Percentiles rank a stretch among this genome's conserved stretches.
phyloP scores from a whole-genome alignment of 768 basidiomycete genomes.

The Leccinellum luteum region DNA sequence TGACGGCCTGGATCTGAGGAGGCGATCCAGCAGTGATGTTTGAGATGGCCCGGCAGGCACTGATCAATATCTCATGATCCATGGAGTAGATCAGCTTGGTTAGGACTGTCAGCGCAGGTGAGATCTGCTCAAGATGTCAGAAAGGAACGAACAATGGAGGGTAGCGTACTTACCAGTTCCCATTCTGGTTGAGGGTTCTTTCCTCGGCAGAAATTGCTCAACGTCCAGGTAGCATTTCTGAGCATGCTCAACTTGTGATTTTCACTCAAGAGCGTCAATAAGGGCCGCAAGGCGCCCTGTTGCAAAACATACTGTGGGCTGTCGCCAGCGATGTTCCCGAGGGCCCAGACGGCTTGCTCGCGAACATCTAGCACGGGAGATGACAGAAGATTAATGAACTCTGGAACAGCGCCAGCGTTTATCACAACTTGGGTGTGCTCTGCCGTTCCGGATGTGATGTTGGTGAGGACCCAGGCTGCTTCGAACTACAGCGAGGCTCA shows the following conservation, averaged over 20 bases:
- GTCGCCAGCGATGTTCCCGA: constrained; percentile 99
- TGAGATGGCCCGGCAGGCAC: constrained; percentile 99
- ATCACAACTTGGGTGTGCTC: constrained; percentile 99
- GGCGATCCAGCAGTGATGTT: constrained; percentile 98
- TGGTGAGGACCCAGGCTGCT: constrained; percentile 97
- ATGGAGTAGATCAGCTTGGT: constrained; percentile 98
- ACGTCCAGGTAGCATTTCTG: constrained; percentile 96
- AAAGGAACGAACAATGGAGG: constrained; percentile 8
- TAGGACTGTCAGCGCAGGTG: constrained; percentile 92
- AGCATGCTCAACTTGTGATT: constrained; percentile 99
- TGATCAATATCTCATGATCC: constrained; percentile 98
- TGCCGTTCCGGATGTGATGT: constrained; percentile 97
- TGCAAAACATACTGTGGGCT: constrained; percentile 95
- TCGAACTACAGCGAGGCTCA: constrained; percentile 63
- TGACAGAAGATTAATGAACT: constrained; percentile 94
- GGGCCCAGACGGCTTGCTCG: constrained; percentile 99
- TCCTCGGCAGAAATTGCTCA: constrained; percentile 99
- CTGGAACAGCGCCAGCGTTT: constrained; percentile 88
- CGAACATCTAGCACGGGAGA: constrained; percentile 95
- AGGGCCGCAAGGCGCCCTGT: constrained; percentile 89
- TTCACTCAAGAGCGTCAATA: constrained; percentile 86
- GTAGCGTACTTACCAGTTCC: constrained; percentile 70
- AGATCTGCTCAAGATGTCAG: constrained; percentile 62
- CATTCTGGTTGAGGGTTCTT: constrained; percentile 98
- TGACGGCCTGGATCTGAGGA: constrained; percentile 94